These are phyloP conservation scores for Aspergillus transmontanensis DNA, from an alignment of 2,329 filamentous ascomycete species.

Conservation along the genomic window DNA sequence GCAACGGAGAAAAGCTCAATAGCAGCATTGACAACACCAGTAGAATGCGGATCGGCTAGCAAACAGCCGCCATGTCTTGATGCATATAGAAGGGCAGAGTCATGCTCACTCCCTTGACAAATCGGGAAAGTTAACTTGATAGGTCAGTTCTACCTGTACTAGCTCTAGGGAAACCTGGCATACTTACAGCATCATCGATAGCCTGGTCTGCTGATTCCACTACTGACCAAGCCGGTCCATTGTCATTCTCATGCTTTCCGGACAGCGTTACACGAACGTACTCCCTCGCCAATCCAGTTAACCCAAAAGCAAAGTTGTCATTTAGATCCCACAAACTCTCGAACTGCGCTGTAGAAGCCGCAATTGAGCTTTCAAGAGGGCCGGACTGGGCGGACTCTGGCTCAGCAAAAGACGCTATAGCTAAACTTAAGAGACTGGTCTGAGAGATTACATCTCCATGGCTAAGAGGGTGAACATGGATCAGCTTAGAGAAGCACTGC, in stretches of 20 bases:
- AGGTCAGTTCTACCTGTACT: slow-evolving; percentile 15
- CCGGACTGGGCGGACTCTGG: slow-evolving; percentile 72
- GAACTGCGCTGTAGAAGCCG: slow-evolving; percentile 83
- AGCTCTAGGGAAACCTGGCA: neutral
- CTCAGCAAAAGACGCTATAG: slow-evolving; percentile 89
- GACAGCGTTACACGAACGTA: slow-evolving; percentile 72
- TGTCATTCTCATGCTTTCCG: slow-evolving; percentile 66
- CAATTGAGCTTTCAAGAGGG: slow-evolving; percentile 87
- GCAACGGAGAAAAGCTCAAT: slow-evolving; percentile 92
- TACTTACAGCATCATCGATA: slow-evolving; percentile 47
- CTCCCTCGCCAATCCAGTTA: slow-evolving; percentile 80
- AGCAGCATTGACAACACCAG: slow-evolving; percentile 91
- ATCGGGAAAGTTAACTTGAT: slow-evolving; percentile 61
- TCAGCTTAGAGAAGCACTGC: slow-evolving; percentile 90
- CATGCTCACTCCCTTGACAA: slow-evolving; percentile 83
- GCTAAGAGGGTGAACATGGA: slow-evolving; percentile 82
- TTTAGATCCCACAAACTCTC: slow-evolving; percentile 94
- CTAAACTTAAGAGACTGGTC: slow-evolving; percentile 86
- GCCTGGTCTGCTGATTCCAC: slow-evolving; percentile 40
- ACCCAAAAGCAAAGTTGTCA: slow-evolving; percentile 92
- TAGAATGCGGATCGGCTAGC: slow-evolving; percentile 78
- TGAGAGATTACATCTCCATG: slow-evolving; percentile 85
- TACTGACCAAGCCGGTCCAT: slow-evolving; percentile 49
- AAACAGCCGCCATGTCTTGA: slow-evolving; percentile 50
- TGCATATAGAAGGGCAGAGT: slow-evolving; percentile 77